These are phyloP conservation scores for Aspergillus steynii DNA, from an alignment of 495 filamentous ascomycete genomes.

Conservation along the genomic window DNA sequence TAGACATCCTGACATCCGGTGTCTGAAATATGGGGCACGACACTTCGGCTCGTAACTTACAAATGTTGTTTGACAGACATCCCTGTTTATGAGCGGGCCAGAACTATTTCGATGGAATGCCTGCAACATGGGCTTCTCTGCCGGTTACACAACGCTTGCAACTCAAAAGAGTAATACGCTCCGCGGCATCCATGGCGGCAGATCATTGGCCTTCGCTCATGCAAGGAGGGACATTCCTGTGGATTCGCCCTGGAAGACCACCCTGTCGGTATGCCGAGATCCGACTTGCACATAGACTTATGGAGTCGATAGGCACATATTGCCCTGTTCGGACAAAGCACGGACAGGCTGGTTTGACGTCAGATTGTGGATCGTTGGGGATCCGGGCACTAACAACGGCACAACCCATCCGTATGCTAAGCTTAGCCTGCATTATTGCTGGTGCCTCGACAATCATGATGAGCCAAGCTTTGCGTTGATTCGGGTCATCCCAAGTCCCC, in stretches of 20 bases:
- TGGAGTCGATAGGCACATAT: not conserved
- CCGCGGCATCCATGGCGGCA: not conserved
- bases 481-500: not conserved
- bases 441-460: not conserved
- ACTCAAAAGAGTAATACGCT: not conserved
- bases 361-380: not conserved
- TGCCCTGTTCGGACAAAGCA: not conserved
- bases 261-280: not conserved
- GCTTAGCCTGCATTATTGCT: not conserved
- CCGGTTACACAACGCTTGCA: not conserved
- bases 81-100: too few relatives aligned
- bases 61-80: too few relatives aligned
- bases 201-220: not conserved
- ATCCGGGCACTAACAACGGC: not conserved
- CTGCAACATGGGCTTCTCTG: not conserved
- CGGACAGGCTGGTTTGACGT: not conserved
- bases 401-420: not conserved
- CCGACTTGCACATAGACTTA: not conserved
- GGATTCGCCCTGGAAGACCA: not conserved
- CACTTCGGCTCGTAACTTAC: too few relatives aligned
- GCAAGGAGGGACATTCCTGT: not conserved
- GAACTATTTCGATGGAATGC: not conserved
- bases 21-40: too few relatives aligned
- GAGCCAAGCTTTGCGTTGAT: not conserved
- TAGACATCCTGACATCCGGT: too few relatives aligned